Base-by-base conservation (phyloP, 2,329 filamentous ascomycete genomes). In the Talaromyces sp. region DNA sequence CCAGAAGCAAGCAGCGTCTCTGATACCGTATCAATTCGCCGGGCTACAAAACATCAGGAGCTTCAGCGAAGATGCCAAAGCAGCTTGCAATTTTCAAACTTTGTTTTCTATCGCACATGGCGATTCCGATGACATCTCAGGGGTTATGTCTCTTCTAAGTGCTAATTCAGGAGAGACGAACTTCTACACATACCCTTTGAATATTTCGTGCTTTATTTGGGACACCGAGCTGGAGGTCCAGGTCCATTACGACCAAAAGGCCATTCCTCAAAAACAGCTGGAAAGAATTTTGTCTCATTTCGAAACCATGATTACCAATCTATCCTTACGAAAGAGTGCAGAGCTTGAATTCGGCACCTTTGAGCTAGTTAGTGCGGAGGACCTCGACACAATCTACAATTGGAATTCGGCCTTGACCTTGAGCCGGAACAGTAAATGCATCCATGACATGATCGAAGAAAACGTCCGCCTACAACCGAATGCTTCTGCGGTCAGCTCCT, bases 11-110 rank as follows among this genome's bases (percentile, higher is more conserved):
- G 79, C 62, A 80, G 82, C 84, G 68, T 71, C 83, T 41, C 74
- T 85, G 60, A 84, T 86, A 79, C 84, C 84, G 64, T 83, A 81
- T 26, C 81, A 81, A 52, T 80, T 79, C 1, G 78, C 85, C 11
- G 73, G 75, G 4, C 74, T 76, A 35, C 65, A 70, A 0, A 76
- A 79, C 11, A 59, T 62, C 29, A 51, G 55, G 19, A 31, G 8
- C 14, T 43, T 56, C 8, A 56, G 60, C 21, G 56, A 56, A 48
- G 60, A 58, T 41, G 60, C 60, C 1, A 62, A 59, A 24, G 29
- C 38, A 10, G 60, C 60, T 11, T 62, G 56, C 54, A 53, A 57
- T 9, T 62, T 62, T 26, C 60, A 57, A 21, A 59, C 56, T 11
- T 35, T 62, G 2, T 59, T 62, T 32, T 59, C 56, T 27, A 59